These are phyloP conservation scores for Usnea hakonensis DNA, from an alignment of 495 filamentous ascomycete genomes.

Conservation along the genomic window DNA sequence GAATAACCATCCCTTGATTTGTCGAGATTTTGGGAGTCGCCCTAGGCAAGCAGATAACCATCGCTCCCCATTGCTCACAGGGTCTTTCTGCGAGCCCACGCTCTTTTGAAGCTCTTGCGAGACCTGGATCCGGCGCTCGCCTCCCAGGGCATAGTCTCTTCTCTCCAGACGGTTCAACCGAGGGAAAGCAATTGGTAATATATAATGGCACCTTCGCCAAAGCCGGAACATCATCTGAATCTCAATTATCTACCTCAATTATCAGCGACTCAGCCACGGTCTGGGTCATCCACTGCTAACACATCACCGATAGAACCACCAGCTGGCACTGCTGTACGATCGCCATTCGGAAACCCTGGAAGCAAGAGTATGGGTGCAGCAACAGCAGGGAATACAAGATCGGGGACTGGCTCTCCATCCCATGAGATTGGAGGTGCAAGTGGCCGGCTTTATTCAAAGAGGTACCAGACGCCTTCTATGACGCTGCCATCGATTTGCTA, in stretches of 20 bases:
- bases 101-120: conserved; percentile 2
- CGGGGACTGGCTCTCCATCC: conserved; percentile 94
- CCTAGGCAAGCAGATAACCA: neutral
- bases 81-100: conserved; percentile 4
- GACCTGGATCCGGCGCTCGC: neutral
- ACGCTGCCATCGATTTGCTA: conserved; percentile 16
- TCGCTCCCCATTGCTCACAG: neutral
- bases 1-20: neutral
- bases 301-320: conserved; percentile 80
- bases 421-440: conserved; percentile 59
- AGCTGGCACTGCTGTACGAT: conserved; percentile 57
- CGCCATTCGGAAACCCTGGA: conserved; percentile 64
- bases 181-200: conserved; percentile 6
- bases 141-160: neutral
- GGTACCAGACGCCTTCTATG: conserved; percentile 50
- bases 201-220: conserved; percentile 83
- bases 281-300: conserved; percentile 78
- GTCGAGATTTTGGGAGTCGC: neutral
- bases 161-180: conserved; percentile 3
- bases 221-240: conserved; percentile 64
- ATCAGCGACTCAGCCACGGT: conserved; percentile 64
- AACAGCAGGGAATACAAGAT: conserved; percentile 59
- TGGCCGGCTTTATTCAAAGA: conserved; percentile 77
- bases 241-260: conserved; percentile 68
- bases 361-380: conserved; percentile 59